Conservation (phyloP, 192 early-diverging fungal species). For the Coemansia sp. region DNA sequence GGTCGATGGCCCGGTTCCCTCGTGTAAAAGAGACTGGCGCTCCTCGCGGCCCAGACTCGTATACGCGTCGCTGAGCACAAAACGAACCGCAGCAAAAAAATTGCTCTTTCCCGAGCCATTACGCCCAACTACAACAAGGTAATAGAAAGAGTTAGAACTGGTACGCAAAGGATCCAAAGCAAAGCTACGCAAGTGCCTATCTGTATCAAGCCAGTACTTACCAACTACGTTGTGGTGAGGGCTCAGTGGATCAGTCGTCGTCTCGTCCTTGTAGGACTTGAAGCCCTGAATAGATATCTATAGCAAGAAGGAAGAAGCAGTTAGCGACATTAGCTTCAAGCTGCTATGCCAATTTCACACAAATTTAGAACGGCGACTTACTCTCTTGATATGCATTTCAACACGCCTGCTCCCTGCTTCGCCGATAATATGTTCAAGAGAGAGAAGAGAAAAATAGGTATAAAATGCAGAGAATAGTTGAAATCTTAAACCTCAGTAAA, state of each 20-base stretch:
- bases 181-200: neutral
- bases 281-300: conserved; percentile 96
- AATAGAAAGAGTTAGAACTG: conserved; percentile 17
- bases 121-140: conserved; percentile 68
- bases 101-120: conserved; percentile 99
- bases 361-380: conserved; percentile 9
- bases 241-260: conserved; percentile 89
- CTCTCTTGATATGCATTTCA: conserved; percentile 51
- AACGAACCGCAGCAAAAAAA: conserved; percentile 94
- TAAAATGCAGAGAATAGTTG: neutral
- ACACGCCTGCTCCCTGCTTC: neutral
- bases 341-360: neutral
- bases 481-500: neutral
- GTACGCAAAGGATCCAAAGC: neutral
- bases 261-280: conserved; percentile 99
- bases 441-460: conserved; percentile 7
- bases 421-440: conserved; percentile 2
- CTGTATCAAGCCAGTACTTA: conserved; percentile 27
- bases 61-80: conserved; percentile 96
- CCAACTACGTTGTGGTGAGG: conserved; percentile 95
- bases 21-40: conserved; percentile 91
- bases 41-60: conserved; percentile 91
- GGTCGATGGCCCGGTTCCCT: conserved; percentile 87
- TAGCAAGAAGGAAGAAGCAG: neutral
- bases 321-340: neutral